Base-by-base conservation (phyloP, 1,284 basidiomycete genomes). In the Ustilago trichophora region DNA sequence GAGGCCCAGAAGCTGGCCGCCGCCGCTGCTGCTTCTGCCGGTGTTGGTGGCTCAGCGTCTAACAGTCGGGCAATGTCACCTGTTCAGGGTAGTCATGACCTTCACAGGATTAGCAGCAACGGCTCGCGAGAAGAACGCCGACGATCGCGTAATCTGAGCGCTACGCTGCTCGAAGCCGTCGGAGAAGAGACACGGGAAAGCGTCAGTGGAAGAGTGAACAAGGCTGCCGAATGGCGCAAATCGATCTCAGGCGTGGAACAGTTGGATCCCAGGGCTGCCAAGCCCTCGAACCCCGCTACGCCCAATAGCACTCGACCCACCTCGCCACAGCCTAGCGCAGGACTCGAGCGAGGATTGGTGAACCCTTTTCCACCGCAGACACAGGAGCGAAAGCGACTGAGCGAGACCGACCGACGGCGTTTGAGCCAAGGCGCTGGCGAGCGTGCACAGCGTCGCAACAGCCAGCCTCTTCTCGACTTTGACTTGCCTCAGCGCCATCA, bases 381-480 rank as follows among this genome's bases (percentile, higher is more conserved):
- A 2, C 37, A 37, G 7, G 42, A 53, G 19, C 36, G 37, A 9
- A 58, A 58, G 48, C 54, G 58, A 1, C 51, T 72, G 3, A 64
- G 51, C 38, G 64, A 72, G 27, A 72, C 59, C 11, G 69, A 72
- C 29, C 55, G 58, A 10, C 54, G 69, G 40, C 52, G 69, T n/a
- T 24, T 72, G 35, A 62, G 54, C 33, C 69, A 72, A 49, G 69
- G 69, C 5, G 69, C 64, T 16, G 69, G 58, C 16, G 49, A 70
- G 8, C 52, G 56, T 12, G 36, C 37, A 9, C 34, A 34, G 25
- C 48, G 62, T 21, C 54, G 66, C 19, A 13, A 49, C 25, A 68
- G 65, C 26, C 60, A 65, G 32, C 48, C 62, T 8, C 52, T 70
- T 31, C 67, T 70, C 10, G 56, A 70, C 43, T 70, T 70, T 22